Conservation (phyloP, 495 filamentous ascomycete species). For the Hypoxylon crocopeplum region DNA sequence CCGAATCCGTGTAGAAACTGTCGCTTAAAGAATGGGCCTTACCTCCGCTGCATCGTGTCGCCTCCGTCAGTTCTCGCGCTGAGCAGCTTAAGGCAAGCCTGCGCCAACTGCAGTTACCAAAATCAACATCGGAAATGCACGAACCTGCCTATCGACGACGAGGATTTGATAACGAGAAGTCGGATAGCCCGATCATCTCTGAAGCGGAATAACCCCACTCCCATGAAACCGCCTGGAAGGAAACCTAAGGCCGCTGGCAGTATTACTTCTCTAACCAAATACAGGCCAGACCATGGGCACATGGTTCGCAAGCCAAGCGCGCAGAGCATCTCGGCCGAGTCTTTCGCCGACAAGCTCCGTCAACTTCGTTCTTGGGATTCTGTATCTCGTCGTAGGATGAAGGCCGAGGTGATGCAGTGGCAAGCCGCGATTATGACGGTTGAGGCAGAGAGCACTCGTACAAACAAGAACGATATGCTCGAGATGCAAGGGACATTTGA, state of each 20-base stretch:
- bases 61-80: constrained; percentile 27
- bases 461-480: too few species aligned
- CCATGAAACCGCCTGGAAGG: constrained; percentile 5
- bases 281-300: constrained; percentile 4
- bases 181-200: constrained; percentile 14
- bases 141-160: constrained; percentile 27
- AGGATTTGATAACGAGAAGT: constrained; percentile 21
- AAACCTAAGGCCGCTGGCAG: constrained; percentile 9
- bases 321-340: constrained; percentile 10
- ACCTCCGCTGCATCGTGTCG: constrained; percentile 28
- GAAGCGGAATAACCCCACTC: constrained; percentile 8
- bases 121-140: constrained; percentile 35
- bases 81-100: constrained; percentile 30
- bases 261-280: not conserved
- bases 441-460: constrained; percentile 28
- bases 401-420: constrained; percentile 37
- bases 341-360: constrained; percentile 35
- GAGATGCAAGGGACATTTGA: not conserved
- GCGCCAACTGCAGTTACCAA: constrained; percentile 41
- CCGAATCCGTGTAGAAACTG: constrained; percentile 39
- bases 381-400: constrained; percentile 28
- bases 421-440: constrained; percentile 35
- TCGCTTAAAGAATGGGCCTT: constrained; percentile 32
- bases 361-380: constrained; percentile 33
- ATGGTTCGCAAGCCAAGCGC: constrained; percentile 16